A percentile compares a stretch with the other conserved stretches of the same genome.
These are phyloP conservation scores for Licmophora abbreviata DNA, from an alignment of 108 stramenopile species.

Conservation along the genomic window DNA sequence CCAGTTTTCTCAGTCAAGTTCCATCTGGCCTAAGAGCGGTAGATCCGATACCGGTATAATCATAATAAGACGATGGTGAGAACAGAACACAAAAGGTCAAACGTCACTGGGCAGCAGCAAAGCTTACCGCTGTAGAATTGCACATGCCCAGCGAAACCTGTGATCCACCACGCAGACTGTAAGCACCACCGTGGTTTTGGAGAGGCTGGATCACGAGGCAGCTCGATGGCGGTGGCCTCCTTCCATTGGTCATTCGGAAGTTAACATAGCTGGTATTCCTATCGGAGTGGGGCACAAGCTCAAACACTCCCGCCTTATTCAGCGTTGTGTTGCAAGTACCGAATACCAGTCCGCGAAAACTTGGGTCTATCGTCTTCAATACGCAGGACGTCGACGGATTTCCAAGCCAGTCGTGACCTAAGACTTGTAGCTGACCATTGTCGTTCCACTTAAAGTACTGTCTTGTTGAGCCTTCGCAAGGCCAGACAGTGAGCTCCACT, in stretches of 20 bases:
- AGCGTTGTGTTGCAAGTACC: constrained; percentile 35
- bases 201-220: constrained; percentile 43
- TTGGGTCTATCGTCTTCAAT: constrained; percentile 20
- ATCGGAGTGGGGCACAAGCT: constrained; percentile 16
- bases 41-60: neutral
- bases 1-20: constrained; percentile 28
- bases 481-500: constrained; percentile 78
- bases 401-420: constrained; percentile 74
- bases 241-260: constrained; percentile 11
- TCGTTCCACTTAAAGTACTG: constrained; percentile 53
- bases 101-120: too few species aligned
- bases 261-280: constrained; percentile 13
- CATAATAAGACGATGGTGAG: neutral
- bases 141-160: constrained; percentile 60
- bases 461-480: constrained; percentile 84
- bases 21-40: constrained; percentile 37
- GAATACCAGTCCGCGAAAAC: constrained; percentile 45
- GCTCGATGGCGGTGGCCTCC: constrained; percentile 11
- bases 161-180: constrained; percentile 63
- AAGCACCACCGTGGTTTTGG: constrained; percentile 66
- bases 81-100: too few species aligned
- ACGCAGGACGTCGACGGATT: constrained; percentile 63
- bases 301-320: constrained; percentile 34
- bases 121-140: constrained; percentile 20
- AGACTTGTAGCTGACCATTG: constrained; percentile 46